phyloP scores from a whole-genome alignment of 495 filamentous ascomycete genomes.

The Aspergillus egyptiacus region DNA sequence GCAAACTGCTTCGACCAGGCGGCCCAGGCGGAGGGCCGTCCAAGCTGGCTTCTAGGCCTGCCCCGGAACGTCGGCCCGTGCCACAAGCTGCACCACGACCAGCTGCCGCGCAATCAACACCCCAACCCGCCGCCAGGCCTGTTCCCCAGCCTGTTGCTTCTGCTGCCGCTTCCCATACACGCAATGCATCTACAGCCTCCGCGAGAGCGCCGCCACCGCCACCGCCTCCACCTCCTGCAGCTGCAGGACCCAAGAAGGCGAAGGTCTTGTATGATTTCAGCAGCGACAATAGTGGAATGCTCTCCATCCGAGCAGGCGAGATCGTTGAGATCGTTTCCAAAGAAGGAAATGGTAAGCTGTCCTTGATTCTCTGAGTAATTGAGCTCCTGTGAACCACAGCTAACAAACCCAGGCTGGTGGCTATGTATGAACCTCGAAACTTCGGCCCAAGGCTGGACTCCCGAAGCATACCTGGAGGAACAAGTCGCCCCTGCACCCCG shows the following conservation, averaged over 20 bases:
- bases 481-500: slow-evolving; percentile 41
- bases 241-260: slow-evolving; percentile 60
- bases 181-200: slow-evolving; percentile 49
- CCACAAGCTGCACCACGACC: slow-evolving; percentile 40
- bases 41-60: slow-evolving; percentile 52
- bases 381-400: slow-evolving; percentile 18
- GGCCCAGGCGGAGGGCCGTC: slow-evolving; percentile 78
- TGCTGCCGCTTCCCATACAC: slow-evolving; percentile 41
- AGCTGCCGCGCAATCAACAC: slow-evolving; percentile 41
- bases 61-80: slow-evolving; percentile 41
- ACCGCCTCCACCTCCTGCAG: slow-evolving; percentile 62
- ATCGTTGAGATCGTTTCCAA: slow-evolving; percentile 81
- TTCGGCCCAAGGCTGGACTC: slow-evolving; percentile 79
- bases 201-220: slow-evolving; percentile 58
- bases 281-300: slow-evolving; percentile 71
- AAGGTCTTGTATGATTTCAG: slow-evolving; percentile 85
- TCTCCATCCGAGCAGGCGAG: slow-evolving; percentile 70
- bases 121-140: slow-evolving; percentile 31
- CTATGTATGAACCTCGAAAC: slow-evolving; percentile 64
- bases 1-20: slow-evolving; percentile 84
- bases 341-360: slow-evolving; percentile 74
- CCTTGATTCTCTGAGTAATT: neutral
- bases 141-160: slow-evolving; percentile 46
- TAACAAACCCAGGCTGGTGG: slow-evolving; percentile 75
- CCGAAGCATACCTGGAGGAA: slow-evolving; percentile 88